A percentile compares a stretch with the other conserved stretches of the same genome.
These are phyloP conservation scores for Oryza longistaminata DNA, from an alignment of 176 grass and related monocot species.

Conservation along the genomic window DNA sequence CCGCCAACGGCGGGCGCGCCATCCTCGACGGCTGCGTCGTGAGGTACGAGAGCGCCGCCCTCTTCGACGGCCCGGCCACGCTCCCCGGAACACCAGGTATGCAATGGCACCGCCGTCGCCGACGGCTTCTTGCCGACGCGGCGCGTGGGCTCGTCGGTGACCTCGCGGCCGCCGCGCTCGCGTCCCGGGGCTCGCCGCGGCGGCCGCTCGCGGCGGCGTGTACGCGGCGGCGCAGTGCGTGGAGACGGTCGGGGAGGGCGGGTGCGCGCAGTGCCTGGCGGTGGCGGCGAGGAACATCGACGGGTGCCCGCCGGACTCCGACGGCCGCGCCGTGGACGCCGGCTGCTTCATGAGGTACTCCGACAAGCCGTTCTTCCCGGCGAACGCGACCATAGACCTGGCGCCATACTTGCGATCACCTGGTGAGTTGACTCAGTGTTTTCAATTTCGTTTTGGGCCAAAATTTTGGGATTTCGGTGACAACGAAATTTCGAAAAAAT, in stretches of 20 bases:
- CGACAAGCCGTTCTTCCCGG: slow-evolving; percentile 55
- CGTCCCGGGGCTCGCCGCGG: slow-evolving; percentile 11
- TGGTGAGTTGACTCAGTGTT: slow-evolving; percentile 37
- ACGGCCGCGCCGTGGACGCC: slow-evolving; percentile 63
- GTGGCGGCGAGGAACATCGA: slow-evolving; percentile 50
- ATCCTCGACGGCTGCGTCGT: slow-evolving; percentile 55
- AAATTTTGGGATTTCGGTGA: no score
- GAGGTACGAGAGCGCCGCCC: slow-evolving; percentile 65
- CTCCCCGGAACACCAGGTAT: slow-evolving; percentile 54
- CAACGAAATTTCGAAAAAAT: no score
- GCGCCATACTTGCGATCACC: slow-evolving; percentile 48
- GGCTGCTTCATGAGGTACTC: slow-evolving; percentile 96
- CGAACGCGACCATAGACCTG: slow-evolving; percentile 67
- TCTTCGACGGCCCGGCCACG: slow-evolving; percentile 64
- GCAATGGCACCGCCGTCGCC: slow-evolving; percentile 36
- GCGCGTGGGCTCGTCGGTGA: slow-evolving; percentile 49
- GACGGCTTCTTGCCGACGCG: slow-evolving; percentile 25
- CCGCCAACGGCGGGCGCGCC: slow-evolving; percentile 59
- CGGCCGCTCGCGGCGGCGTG: no score
- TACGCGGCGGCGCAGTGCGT: slow-evolving; percentile 67
- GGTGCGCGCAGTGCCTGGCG: slow-evolving; percentile 58
- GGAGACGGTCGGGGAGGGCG: slow-evolving; percentile 51
- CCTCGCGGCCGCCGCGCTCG: slow-evolving; percentile 53
- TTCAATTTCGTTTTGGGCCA: no score
- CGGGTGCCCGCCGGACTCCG: slow-evolving; percentile 56